A percentile compares a stretch with the other conserved stretches of the same genome.
Evolutionary conservation across 2,329 filamentous ascomycete species (phyloP).

Genomic region (Colletotrichum karsti): DNA sequence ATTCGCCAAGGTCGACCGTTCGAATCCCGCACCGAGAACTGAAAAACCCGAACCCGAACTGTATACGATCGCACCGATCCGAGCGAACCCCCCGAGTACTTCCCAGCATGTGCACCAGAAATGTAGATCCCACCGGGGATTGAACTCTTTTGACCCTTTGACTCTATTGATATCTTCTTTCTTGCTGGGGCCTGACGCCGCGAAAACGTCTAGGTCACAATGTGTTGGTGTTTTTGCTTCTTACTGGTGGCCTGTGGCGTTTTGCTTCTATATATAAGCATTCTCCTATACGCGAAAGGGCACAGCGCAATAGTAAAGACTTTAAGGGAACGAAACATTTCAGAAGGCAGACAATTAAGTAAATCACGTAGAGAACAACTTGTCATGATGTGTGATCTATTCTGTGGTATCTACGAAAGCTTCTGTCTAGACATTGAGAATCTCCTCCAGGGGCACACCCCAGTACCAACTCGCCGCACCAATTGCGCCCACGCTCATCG

Average conservation of each 20-base stretch:
- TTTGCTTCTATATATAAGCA: too few species aligned
- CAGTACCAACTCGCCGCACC: slow-evolving; percentile 68
- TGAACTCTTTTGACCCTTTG: slow-evolving; percentile 13
- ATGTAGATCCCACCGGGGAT: slow-evolving; percentile 1
- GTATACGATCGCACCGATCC: not conserved
- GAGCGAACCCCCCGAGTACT: not conserved
- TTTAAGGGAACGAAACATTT: too few species aligned
- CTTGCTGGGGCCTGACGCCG: too few species aligned
- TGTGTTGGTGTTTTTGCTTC: too few species aligned
- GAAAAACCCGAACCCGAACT: not conserved
- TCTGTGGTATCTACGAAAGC: not conserved
- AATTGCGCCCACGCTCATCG: slow-evolving; percentile 85
- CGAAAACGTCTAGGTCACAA: not conserved
- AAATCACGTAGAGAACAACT: too few species aligned
- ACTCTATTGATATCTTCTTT: not conserved
- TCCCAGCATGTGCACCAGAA: slow-evolving; percentile 6
- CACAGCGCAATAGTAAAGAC: too few species aligned
- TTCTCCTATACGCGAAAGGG: too few species aligned
- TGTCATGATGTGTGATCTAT: too few species aligned
- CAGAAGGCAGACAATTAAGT: too few species aligned
- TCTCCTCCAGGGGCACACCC: slow-evolving; percentile 59
- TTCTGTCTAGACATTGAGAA: slow-evolving; percentile 34
- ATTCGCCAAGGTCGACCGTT: not conserved
- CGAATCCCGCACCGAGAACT: not conserved
- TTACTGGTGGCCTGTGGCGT: too few species aligned